Conservation (phyloP, 306 rosid species). For the Clitoria ternatea region DNA sequence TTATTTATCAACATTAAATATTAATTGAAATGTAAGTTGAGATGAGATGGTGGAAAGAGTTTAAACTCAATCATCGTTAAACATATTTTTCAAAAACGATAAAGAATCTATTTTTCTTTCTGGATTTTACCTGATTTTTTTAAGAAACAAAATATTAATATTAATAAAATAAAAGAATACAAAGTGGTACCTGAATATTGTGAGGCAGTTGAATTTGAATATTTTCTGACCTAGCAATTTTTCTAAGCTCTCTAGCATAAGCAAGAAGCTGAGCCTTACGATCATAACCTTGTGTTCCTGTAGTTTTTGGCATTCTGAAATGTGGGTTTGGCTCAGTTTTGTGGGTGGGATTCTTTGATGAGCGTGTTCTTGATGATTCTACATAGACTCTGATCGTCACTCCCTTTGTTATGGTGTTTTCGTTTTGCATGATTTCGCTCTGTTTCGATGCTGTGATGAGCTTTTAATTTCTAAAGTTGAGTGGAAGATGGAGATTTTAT, state of each 20-base stretch:
- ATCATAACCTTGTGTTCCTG: slow-evolving; percentile 34
- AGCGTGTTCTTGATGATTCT: slow-evolving; percentile 37
- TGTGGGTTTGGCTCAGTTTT: slow-evolving; percentile 18
- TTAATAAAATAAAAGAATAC: too few relatives aligned
- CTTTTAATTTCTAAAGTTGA: too few relatives aligned
- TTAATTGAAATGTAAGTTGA: too few relatives aligned
- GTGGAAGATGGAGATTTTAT: too few relatives aligned
- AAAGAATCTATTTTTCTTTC: too few relatives aligned
- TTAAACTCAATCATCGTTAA: too few relatives aligned
- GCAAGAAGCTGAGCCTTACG: slow-evolving; percentile 70
- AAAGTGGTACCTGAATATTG: slow-evolving; percentile 16
- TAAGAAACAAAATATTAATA: too few relatives aligned
- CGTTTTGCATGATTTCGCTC: not conserved
- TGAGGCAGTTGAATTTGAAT: slow-evolving; percentile 7
- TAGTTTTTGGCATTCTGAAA: not conserved
- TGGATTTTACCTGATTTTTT: too few relatives aligned
- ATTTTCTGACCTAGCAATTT: slow-evolving; percentile 1
- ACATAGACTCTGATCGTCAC: slow-evolving; percentile 57
- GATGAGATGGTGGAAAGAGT: too few relatives aligned
- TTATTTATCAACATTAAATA: too few relatives aligned
- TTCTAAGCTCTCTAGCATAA: slow-evolving; percentile 47
- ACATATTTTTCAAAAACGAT: too few relatives aligned
- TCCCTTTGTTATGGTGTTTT: slow-evolving; percentile 20
- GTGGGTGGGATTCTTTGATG: slow-evolving; percentile 3
- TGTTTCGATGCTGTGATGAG: not conserved